Evolutionary conservation across 768 basidiomycete genomes (phyloP), one percentile per base, ranked within the genome.

Genomic region (Naganishia antarctica): DNA sequence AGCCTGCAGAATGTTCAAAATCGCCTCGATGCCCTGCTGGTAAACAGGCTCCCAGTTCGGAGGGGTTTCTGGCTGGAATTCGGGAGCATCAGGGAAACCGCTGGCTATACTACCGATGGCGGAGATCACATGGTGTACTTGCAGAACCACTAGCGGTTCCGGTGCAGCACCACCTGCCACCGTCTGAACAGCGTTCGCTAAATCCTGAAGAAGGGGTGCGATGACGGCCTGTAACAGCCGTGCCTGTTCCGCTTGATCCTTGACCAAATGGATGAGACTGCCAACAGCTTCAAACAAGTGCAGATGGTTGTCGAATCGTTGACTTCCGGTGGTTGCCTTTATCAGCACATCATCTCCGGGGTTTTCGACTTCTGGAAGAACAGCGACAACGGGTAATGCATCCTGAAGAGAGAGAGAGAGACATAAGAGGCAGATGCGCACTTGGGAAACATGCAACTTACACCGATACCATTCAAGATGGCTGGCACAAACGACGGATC

Each of bases 211-310:
- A 32, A 97, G 80, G 0, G 94, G 92, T 31, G 86, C 86, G 48
- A 90, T 86, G 48, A 92, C 81, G 0, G 90, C 88, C 69, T 90
- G 80, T 15, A 91, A 77, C 5, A 69, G 13, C 21, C 70, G 82
- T 67, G 90, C 88, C 69, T 87, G 85, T 25, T 86, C 83, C 1
- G 87, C 82, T 11, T 79, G 66, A 34, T 79, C 81, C 64, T 83
- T 85, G 43, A 90, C 80, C n/a, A 90, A 76, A 15, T 89, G 90
- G 58, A 89, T 84, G 37, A 98, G 83, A 12, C 83, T 87, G 28
- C 96, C 96, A 26, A 86, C 83, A 0, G 91, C 87, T 78, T 99
- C 96, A 75, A 91, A 99, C 11, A 99, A 83, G 75, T 97, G 94
- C 25, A 98, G 81, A 75, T 99, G 96, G 13, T 90, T 85, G 68